Evolutionary conservation across 1,139 yeast genomes (phyloP), one percentile per base, ranked within the genome.

Genomic region (Trichomonascaceae sp.): DNA sequence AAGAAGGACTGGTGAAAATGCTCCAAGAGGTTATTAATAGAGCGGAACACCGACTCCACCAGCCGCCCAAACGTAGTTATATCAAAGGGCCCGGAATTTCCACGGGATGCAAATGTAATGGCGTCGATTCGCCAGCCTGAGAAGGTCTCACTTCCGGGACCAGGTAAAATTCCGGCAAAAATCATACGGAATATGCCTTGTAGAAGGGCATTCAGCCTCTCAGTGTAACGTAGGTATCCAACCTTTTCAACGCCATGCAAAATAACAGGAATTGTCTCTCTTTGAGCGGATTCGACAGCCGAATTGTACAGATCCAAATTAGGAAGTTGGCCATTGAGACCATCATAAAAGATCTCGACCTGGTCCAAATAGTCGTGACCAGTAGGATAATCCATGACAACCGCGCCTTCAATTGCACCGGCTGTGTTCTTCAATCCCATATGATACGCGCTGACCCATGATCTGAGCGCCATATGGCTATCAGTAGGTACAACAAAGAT

Each of bases 91-190:
- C 87, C 87, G 3, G 66, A 65, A 0, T 73, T 74, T 1, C 85
- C 86, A 32, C 70, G 71, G 0, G 96, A 97, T 54, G 79, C 79
- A 44, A 95, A 69, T 1, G 98, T 88, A 39, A 93, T 71, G 0
- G 98, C 86, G 69, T 93, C 98, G 55, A 95, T 87, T 68, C 95
- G 87, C 96, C 96, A 93, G 1, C 98, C 98, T 51, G 95, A 85
- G 67, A 93, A 93, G 12, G 91, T 89, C 66, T 91, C 97, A 61
- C 90, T 84, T 2, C 97, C 96, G 13, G 75, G 73, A 15, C 77
- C 78, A 20, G 70, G 75, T 12, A 73, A 68, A 20, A 86, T 67
- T 0, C 98, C 98, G 0, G 96, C 80, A 10, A 84, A 67, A 1
- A 91, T 81, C 65, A 89, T 82, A 49, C 80, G 79, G 55, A 79